phyloP scores from a whole-genome alignment of 306 rosid genomes.

The Hylodesmum podocarpum region DNA sequence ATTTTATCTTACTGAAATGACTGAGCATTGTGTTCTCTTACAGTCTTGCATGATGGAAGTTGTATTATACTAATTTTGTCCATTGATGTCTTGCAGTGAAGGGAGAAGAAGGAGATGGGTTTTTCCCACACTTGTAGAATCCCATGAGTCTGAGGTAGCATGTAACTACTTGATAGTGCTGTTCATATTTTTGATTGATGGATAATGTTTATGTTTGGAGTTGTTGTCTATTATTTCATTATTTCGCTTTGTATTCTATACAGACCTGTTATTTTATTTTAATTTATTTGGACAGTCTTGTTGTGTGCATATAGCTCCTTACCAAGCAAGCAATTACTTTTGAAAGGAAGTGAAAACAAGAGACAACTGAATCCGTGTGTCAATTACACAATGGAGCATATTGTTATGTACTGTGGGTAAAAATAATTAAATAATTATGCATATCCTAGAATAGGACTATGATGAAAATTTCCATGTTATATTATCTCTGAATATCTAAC shows the following conservation, averaged over 20 bases:
- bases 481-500: not conserved
- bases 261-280: not conserved
- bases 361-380: not conserved
- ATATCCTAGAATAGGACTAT: not conserved
- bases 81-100: constrained; percentile 63
- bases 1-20: constrained; percentile 19
- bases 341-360: not conserved
- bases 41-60: constrained; percentile 16
- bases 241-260: not conserved
- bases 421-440: not conserved
- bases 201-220: not conserved
- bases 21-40: not conserved
- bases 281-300: not conserved
- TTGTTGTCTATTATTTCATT: not conserved
- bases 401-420: not conserved
- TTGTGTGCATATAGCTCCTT: not conserved
- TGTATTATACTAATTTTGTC: constrained; percentile 33
- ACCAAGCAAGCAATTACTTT: not conserved
- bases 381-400: not conserved
- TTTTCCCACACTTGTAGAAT: constrained; percentile 70
- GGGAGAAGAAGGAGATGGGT: constrained; percentile 95
- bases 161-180: constrained; percentile 10
- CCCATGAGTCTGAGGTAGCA: constrained; percentile 53
- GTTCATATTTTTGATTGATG: not conserved
- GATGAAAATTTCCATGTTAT: not conserved